Percentiles rank a stretch among this genome's conserved stretches.
These are phyloP conservation scores for Wickerhamiella australiensis DNA, from an alignment of 805 yeast species.

Conservation along the genomic window DNA sequence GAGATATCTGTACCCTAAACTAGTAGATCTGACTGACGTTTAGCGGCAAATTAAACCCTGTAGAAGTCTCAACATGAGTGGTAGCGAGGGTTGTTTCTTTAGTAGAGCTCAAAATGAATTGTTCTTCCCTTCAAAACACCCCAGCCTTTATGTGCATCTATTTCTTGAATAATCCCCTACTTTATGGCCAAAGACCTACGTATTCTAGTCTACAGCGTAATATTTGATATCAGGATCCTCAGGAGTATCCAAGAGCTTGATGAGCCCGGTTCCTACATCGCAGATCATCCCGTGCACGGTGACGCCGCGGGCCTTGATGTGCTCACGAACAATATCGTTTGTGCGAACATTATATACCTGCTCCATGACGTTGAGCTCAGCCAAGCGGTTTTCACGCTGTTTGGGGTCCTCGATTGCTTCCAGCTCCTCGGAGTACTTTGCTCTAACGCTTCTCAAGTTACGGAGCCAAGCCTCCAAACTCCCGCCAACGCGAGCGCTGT, in stretches of 20 bases:
- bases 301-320: constrained; percentile 47
- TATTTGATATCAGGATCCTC: constrained; percentile 23
- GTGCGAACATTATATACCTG: constrained; percentile 54
- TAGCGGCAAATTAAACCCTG: no score
- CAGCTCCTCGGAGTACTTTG: constrained; percentile 42
- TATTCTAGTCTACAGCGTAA: constrained; percentile 15
- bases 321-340: constrained; percentile 57
- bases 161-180: no score
- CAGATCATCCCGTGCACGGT: constrained; percentile 76
- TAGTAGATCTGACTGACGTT: no score
- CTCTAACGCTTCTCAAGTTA: constrained; percentile 55
- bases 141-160: no score
- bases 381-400: constrained; percentile 47
- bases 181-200: background rate
- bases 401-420: constrained; percentile 39
- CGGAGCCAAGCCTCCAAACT: constrained; percentile 60
- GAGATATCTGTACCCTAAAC: no score
- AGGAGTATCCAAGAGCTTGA: constrained; percentile 36
- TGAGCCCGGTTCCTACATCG: constrained; percentile 65
- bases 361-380: constrained; percentile 61
- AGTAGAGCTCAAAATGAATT: no score
- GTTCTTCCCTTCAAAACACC: no score
- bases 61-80: no score
- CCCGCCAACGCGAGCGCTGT: constrained; percentile 52
- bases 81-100: no score